These are phyloP conservation scores for Chaetomium olivaceum DNA, from an alignment of 2,329 filamentous ascomycete genomes.

Conservation along the genomic window DNA sequence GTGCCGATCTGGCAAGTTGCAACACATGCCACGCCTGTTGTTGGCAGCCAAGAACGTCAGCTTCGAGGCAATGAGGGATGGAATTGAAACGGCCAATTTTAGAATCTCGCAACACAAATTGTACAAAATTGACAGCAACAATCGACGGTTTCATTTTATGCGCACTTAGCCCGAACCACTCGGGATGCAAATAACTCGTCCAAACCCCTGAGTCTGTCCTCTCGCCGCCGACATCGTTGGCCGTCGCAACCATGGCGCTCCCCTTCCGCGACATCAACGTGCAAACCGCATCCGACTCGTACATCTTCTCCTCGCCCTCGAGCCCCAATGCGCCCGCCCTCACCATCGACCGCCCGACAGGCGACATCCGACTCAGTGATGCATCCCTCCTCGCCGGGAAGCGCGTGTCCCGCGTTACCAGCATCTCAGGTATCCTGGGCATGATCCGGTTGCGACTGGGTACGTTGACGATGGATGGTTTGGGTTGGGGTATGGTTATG, in stretches of 20 bases:
- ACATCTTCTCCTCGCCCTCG: conserved; percentile 95
- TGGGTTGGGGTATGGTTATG: conserved; percentile 1
- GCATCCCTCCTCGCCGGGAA: conserved; percentile 73
- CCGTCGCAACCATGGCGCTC: conserved; percentile 41
- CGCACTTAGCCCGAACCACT: background rate
- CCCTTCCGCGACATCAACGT: conserved; percentile 98
- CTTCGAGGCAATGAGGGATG: conserved; percentile 1
- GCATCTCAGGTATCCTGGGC: conserved; percentile 91
- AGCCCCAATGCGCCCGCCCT: conserved; percentile 85
- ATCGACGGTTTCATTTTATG: background rate
- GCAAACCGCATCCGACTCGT: conserved; percentile 86
- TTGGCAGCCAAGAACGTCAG: conserved; percentile 19
- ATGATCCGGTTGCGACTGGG: conserved; percentile 91
- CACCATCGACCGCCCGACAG: conserved; percentile 87
- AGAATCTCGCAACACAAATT: background rate
- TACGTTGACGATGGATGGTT: conserved; percentile 45
- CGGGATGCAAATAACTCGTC: conserved; percentile 10
- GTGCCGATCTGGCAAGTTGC: conserved; percentile 1
- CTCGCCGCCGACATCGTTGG: conserved; percentile 3
- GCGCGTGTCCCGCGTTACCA: conserved; percentile 73
- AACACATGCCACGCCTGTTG: conserved; percentile 15
- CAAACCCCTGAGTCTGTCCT: background rate
- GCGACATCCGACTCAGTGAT: conserved; percentile 84
- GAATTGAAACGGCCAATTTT: background rate
- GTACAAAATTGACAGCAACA: background rate